Base-by-base conservation (phyloP, 2,329 filamentous ascomycete species). In the Fusarium sacchari region DNA sequence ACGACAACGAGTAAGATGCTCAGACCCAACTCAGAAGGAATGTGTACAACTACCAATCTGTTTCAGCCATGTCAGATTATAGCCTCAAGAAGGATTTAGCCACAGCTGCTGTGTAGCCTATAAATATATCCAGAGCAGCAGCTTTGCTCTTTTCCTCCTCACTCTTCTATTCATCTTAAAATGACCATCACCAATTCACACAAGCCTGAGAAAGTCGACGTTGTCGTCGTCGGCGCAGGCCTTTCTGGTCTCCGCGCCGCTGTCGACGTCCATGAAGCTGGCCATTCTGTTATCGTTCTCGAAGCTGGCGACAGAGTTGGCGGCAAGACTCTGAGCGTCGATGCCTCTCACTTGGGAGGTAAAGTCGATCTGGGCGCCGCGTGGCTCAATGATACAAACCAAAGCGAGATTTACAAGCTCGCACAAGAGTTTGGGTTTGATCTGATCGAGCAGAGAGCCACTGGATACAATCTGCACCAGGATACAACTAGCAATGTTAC, bases 291-390 rank as follows among this genome's bases (percentile, higher is more conserved):
- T 32, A 49, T 85, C 1, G 81, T 88, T 7, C 79, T 88, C 0
- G 87, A 88, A 71, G 86, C 86, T 1, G 79, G 82, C 4, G 81
- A 86, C 43, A 81, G 84, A 1, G 84, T 88, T 1, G 87, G 87
- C 2, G 87, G 87, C 17, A 88, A 88, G 77, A 76, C 71, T 20
- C 37, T 69, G 39, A 67, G 67, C 24, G 44, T 71, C 9, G 30
- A 65, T 11, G 58, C 57, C 5, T 53, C 67, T 12, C 44, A 49
- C 37, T 39, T 64, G 22, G 57, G 58, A 13, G 71, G 71, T 0
- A 62, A 69, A 30, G 60, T 76, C 24, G 76, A 78, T n/a, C 42
- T 75, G 13, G 76, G 76, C 12, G 76, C 76, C 40, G 75, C 75
- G 44, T 78, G 76, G 76, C 47, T 78, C 40, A 78, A 78, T 14